These are phyloP conservation scores for Pyracantha coccinea DNA, from an alignment of 331 rosid genomes.

Conservation along the genomic window DNA sequence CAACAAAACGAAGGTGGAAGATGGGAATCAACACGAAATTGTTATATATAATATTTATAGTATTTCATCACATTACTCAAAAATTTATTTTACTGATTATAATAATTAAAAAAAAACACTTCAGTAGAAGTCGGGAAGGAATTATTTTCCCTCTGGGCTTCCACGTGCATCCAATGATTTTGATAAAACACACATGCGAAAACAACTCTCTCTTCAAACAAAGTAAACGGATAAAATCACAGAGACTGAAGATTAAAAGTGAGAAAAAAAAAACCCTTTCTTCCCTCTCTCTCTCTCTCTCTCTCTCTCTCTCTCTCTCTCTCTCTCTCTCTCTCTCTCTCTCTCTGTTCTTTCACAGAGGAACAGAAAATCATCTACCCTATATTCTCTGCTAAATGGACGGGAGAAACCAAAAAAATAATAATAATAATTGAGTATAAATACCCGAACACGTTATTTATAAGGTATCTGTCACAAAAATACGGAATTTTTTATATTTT, in stretches of 20 bases:
- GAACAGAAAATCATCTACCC: conserved; percentile 16
- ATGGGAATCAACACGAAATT: conserved; percentile 30
- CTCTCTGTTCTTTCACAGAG: not conserved
- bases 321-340: not conserved
- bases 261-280: not conserved
- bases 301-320: not conserved
- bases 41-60: conserved; percentile 18
- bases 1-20: conserved; percentile 37
- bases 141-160: conserved; percentile 42
- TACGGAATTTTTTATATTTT: not conserved
- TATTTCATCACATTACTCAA: not conserved
- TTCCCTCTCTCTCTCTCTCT: not conserved
- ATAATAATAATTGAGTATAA: not conserved
- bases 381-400: conserved; percentile 23
- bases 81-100: conserved; percentile 24
- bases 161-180: conserved; percentile 57
- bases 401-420: not conserved
- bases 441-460: not conserved
- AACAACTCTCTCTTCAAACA: conserved; percentile 9
- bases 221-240: conserved; percentile 17
- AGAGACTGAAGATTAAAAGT: not conserved
- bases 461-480: not conserved
- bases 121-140: conserved; percentile 29
- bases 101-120: not conserved
- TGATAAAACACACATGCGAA: conserved; percentile 27